These are phyloP conservation scores for Didymella sp. DNA, from an alignment of 2,329 filamentous ascomycete species.

Conservation along the genomic window DNA sequence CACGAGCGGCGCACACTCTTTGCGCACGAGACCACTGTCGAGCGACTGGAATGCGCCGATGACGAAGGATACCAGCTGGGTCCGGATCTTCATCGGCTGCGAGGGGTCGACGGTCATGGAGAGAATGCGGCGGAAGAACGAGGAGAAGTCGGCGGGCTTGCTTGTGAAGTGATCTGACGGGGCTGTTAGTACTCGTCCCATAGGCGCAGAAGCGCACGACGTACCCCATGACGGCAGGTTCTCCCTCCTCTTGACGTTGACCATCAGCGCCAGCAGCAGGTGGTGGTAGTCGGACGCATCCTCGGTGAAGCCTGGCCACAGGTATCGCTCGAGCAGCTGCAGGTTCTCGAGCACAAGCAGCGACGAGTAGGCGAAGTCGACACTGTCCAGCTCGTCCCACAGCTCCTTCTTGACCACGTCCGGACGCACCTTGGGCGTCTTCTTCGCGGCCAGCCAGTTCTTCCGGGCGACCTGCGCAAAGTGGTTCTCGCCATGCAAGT, in stretches of 20 bases:
- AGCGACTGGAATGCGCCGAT: conserved; percentile 93
- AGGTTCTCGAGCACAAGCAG: conserved; percentile 86
- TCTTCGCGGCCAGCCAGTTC: conserved; percentile 78
- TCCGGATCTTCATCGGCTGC: conserved; percentile 61
- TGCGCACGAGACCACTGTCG: conserved; percentile 85
- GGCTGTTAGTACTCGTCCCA: conserved; percentile 42
- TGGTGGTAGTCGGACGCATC: conserved; percentile 92
- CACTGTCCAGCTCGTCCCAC: conserved; percentile 86
- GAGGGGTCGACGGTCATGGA: conserved; percentile 74
- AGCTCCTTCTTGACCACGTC: conserved; percentile 86
- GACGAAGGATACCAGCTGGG: conserved; percentile 86
- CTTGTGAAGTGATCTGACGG: conserved; percentile 75
- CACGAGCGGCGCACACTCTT: conserved; percentile 94
- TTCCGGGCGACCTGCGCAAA: conserved; percentile 77
- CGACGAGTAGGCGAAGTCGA: conserved; percentile 77
- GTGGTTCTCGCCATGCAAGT: conserved; percentile 71
- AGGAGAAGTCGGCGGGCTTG: conserved; percentile 81
- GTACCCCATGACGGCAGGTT: conserved; percentile 85
- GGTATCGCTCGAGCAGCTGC: conserved; percentile 87
- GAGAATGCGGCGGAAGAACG: conserved; percentile 85
- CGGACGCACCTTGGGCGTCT: conserved; percentile 72
- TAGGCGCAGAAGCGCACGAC: conserved; percentile 35
- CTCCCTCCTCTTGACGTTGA: conserved; percentile 88
- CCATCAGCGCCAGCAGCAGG: conserved; percentile 81
- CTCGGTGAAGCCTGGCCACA: conserved; percentile 93